Conservation (phyloP, 2,329 filamentous ascomycete genomes). For the Epichloe festucae region DNA sequence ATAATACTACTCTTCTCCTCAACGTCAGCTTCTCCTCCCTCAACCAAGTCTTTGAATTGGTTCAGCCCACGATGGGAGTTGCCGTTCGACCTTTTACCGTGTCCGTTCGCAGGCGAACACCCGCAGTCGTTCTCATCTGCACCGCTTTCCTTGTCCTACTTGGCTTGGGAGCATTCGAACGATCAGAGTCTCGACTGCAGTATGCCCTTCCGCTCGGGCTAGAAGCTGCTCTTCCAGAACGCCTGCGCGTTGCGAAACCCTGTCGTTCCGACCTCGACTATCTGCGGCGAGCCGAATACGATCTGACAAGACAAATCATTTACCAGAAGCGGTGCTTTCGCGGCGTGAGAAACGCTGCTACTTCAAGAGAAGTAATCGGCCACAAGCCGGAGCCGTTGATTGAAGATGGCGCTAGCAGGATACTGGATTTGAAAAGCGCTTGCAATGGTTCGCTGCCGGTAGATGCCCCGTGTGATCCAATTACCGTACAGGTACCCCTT, state of each 20-base stretch:
- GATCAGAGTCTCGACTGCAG: constrained; percentile 6
- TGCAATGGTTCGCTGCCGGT: constrained; percentile 9
- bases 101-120: constrained; percentile 1
- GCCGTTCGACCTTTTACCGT: constrained; percentile 6
- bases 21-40: neutral
- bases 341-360: constrained; percentile 18
- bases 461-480: constrained; percentile 22
- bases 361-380: constrained; percentile 24
- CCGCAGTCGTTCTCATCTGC: neutral
- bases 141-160: constrained; percentile 1
- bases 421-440: constrained; percentile 15
- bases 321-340: constrained; percentile 33
- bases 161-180: constrained; percentile 3
- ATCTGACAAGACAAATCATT: constrained; percentile 27
- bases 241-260: constrained; percentile 6
- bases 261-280: constrained; percentile 18
- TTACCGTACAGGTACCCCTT: constrained; percentile 33
- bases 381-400: constrained; percentile 26
- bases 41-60: no score
- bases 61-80: constrained; percentile 3
- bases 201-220: constrained; percentile 11
- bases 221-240: constrained; percentile 10
- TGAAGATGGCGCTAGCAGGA: constrained; percentile 14
- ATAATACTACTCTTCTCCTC: neutral
- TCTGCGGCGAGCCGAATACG: constrained; percentile 16